phyloP scores from a whole-genome alignment of 768 basidiomycete genomes.

The Kwoniella botswanensis region DNA sequence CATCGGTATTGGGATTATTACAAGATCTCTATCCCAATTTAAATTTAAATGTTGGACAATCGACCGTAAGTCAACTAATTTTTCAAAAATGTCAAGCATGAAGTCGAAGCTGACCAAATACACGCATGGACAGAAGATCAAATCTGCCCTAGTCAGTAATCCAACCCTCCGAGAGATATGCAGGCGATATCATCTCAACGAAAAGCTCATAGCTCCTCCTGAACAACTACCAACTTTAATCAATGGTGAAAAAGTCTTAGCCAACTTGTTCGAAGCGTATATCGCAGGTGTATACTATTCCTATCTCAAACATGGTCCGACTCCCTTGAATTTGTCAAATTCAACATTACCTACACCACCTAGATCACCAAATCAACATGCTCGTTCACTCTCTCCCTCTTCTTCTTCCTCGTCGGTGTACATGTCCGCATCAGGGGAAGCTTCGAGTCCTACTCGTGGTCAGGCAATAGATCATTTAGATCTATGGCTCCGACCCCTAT shows the following conservation, averaged over 20 bases:
- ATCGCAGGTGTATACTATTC: slow-evolving; percentile 45
- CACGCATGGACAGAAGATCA: slow-evolving; percentile 29
- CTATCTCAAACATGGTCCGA: slow-evolving; percentile 21
- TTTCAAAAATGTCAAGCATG: not conserved
- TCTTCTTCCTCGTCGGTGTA: not conserved
- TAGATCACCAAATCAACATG: not conserved
- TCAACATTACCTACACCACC: slow-evolving; percentile 15
- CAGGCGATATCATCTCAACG: slow-evolving; percentile 32
- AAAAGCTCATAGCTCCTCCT: slow-evolving; percentile 25
- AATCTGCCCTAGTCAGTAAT: slow-evolving; percentile 43
- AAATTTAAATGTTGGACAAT: slow-evolving; percentile 32
- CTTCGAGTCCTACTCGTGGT: slow-evolving; percentile 9
- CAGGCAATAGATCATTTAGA: slow-evolving; percentile 36
- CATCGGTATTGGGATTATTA: slow-evolving; percentile 19
- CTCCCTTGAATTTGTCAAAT: not conserved
- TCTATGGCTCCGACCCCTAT: slow-evolving; percentile 43
- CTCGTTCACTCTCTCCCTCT: not conserved
- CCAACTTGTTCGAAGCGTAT: slow-evolving; percentile 51
- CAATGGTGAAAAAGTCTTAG: slow-evolving; percentile 31
- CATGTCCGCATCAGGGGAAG: not conserved
- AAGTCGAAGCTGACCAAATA: not conserved
- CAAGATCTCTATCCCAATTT: slow-evolving; percentile 46
- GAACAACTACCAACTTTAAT: slow-evolving; percentile 16
- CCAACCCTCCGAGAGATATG: slow-evolving; percentile 40
- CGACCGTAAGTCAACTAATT: slow-evolving; percentile 35